These are phyloP conservation scores for Cyclospora cayetanensis DNA, from an alignment of 169 alveolate species.

Conservation along the genomic window DNA sequence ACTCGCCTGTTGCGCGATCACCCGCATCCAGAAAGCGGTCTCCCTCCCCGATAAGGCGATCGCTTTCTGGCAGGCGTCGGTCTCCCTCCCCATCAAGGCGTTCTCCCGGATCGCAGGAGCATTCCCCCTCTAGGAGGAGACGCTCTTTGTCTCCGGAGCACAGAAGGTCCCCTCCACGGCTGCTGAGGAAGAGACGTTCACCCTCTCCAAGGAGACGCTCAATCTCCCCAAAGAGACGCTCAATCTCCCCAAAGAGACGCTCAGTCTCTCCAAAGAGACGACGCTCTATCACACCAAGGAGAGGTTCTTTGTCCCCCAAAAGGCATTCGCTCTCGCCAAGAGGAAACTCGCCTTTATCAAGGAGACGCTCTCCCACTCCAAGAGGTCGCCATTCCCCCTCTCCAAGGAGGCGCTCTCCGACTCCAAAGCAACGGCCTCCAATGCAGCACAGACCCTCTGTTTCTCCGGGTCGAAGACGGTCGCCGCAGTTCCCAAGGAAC, in stretches of 20 bases:
- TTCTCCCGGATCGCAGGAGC: too few relatives aligned
- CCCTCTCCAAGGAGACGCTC: neutral
- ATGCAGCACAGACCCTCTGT: too few relatives aligned
- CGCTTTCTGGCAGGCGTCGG: neutral
- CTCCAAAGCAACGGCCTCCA: neutral
- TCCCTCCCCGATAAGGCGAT: too few relatives aligned
- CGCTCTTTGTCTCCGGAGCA: conserved; percentile 16
- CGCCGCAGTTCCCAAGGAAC: neutral
- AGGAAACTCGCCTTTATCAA: neutral
- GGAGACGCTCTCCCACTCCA: conserved; percentile 1
- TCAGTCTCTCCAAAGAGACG: neutral
- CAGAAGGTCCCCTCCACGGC: conserved; percentile 36
- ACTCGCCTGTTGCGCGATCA: too few relatives aligned
- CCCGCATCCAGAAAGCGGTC: too few relatives aligned
- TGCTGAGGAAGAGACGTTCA: neutral
- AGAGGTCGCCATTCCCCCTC: neutral
- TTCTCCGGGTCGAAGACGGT: neutral
- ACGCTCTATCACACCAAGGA: neutral
- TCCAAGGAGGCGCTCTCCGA: neutral
- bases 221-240: neutral
- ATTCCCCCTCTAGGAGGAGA: neutral
- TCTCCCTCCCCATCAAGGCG: neutral
- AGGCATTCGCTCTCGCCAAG: conserved; percentile 37
- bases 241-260: neutral
- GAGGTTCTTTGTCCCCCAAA: conserved; percentile 1